Evolutionary conservation across 805 yeast species (phyloP), one percentile per base, ranked within the genome.

Genomic region (Tetrapisispora arboricola): DNA sequence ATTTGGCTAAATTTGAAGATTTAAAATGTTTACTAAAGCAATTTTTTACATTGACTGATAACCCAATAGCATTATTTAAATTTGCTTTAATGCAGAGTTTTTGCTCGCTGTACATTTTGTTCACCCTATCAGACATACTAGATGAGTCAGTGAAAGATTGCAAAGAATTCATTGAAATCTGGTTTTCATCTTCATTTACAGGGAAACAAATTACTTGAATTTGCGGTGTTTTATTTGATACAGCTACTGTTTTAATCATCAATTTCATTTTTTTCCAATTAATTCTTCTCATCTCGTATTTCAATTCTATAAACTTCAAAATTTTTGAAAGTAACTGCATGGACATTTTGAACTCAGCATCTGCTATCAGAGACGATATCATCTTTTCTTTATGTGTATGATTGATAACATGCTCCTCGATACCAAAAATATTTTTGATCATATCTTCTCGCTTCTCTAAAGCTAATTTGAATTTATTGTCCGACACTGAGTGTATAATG

Each of bases 271-370:
- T 44, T 24, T 48, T 24, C 60, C 60, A 55, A 18, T 47, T 39
- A 2, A 43, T 27, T 9, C 38, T 31, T 22, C 39, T 44, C 11
- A 33, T 17, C 15, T 41, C 55, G n/a, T 61, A 51, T 6, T 50
- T 44, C 0, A 58, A 55, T 21, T 76, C 59, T 3, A 50, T 44
- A 20, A 68, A 35, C 9, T 40, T 63, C 42, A 81, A 45, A 1
- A 78, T 32, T 16, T 63, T 57, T n/a, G 64, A 58, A 63, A 83
- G 67, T 2, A 84, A 55, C 10, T 66, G 57, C 44, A 82, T 50
- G 6, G 87, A 78, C 16, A 73, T 55, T 47, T 69, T 72, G 57
- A 85, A 83, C 57, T 86, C 95, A 13, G 60, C 58, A 19, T 80
- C 77, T 0, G 90, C 95, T 38, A 82, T 55, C 44, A 50, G 60